A percentile compares a stretch with the other conserved stretches of the same genome.
phyloP scores from a whole-genome alignment of 1,284 basidiomycete genomes.

The Ustilago tritici region DNA sequence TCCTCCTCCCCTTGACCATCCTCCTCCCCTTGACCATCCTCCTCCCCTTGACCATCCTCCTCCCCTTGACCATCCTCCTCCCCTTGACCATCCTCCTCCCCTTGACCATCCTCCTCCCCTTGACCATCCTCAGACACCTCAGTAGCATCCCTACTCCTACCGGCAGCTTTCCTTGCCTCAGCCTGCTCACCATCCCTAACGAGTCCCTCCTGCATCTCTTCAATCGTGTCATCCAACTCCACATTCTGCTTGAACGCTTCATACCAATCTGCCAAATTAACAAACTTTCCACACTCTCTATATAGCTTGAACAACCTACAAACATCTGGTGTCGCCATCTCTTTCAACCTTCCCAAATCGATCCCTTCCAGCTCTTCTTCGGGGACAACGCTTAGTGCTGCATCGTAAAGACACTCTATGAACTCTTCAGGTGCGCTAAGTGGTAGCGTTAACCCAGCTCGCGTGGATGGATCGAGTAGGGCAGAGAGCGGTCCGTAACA shows the following conservation, averaged over 20 bases:
- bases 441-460: slow-evolving; percentile 31
- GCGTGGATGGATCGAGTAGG: slow-evolving; percentile 35
- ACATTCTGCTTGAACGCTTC: slow-evolving; percentile 61
- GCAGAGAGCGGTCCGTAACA: slow-evolving; percentile 35
- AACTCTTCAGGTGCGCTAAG: slow-evolving; percentile 34
- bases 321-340: slow-evolving; percentile 51
- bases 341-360: slow-evolving; percentile 14
- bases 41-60: not conserved
- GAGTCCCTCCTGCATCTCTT: slow-evolving; percentile 11
- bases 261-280: slow-evolving; percentile 67
- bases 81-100: not conserved
- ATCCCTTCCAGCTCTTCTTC: slow-evolving; percentile 26
- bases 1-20: not conserved
- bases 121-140: not conserved
- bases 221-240: slow-evolving; percentile 20
- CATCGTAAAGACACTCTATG: slow-evolving; percentile 43
- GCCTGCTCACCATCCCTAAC: not conserved
- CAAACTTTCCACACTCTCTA: slow-evolving; percentile 60
- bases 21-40: not conserved
- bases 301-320: slow-evolving; percentile 59
- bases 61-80: not conserved
- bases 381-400: slow-evolving; percentile 37
- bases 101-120: not conserved
- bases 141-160: not conserved
- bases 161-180: not conserved